Percentiles rank a stretch among this genome's conserved stretches.
phyloP scores from a whole-genome alignment of 2,329 filamentous ascomycete genomes.

The Fusarium pseudoanthophilum region DNA sequence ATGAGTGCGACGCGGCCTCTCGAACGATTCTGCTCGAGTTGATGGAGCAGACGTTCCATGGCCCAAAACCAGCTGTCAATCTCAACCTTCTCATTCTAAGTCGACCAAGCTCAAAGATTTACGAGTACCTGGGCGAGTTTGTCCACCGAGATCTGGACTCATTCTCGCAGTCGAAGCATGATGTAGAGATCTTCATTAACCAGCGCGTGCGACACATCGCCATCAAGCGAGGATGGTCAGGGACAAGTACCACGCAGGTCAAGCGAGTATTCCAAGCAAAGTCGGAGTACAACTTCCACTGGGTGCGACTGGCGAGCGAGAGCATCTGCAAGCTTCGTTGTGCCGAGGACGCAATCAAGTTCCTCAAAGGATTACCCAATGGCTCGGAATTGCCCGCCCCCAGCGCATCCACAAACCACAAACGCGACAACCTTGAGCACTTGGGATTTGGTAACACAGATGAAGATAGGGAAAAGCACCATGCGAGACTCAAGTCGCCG shows the following conservation, averaged over 20 bases:
- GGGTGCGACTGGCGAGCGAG: conserved; percentile 39
- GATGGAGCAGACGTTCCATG: conserved; percentile 26
- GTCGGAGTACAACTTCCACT: conserved; percentile 40
- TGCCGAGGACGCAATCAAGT: conserved; percentile 36
- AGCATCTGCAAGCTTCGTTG: conserved; percentile 31
- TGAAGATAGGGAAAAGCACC: conserved; percentile 26
- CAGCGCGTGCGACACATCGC: conserved; percentile 25
- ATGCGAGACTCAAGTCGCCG: conserved; percentile 22
- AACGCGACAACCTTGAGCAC: conserved; percentile 7
- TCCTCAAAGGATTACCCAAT: conserved; percentile 34
- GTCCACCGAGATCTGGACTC: conserved; percentile 36
- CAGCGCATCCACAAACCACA: conserved; percentile 1
- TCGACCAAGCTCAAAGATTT: conserved; percentile 19
- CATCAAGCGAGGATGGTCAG: conserved; percentile 29
- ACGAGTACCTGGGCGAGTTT: conserved; percentile 28
- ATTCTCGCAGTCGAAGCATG: conserved; percentile 28
- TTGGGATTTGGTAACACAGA: conserved; percentile 22
- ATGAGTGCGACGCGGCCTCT: conserved; percentile 23
- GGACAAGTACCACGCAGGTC: conserved; percentile 24
- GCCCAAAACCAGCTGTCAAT: conserved; percentile 10
- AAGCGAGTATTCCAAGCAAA: conserved; percentile 33
- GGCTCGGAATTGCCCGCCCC: conserved; percentile 12
- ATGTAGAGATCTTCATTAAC: conserved; percentile 35
- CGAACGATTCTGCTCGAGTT: conserved; percentile 14
- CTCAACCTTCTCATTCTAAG: conserved; percentile 16